Percentiles rank a stretch among this genome's conserved stretches.
Conservation (phyloP, 1,139 yeast genomes). For the Pichia terricola region DNA sequence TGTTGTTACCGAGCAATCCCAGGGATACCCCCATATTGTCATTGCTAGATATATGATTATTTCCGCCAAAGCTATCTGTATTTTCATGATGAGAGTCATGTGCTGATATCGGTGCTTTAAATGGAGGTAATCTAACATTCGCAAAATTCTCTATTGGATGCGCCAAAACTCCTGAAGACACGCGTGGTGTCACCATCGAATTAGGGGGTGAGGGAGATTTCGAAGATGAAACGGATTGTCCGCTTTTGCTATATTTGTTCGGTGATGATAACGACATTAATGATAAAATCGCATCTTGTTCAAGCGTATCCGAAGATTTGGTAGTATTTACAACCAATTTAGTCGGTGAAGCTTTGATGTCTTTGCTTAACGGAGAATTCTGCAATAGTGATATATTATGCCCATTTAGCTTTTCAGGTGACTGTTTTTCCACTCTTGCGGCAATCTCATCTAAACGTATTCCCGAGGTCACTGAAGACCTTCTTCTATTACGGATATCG, state of each 20-base stretch:
- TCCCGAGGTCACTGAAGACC: slow-evolving; percentile 8
- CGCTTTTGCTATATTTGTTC: slow-evolving; percentile 15
- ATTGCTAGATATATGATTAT: not conserved
- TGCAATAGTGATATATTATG: not conserved
- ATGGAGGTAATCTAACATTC: slow-evolving; percentile 4
- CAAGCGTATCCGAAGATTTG: slow-evolving; percentile 15
- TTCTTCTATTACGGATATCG: slow-evolving; percentile 4
- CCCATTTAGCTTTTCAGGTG: slow-evolving; percentile 8
- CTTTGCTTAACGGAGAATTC: slow-evolving; percentile 1
- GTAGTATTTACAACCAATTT: not conserved
- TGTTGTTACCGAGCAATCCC: not conserved
- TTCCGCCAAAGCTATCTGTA: not conserved
- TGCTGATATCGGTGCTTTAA: slow-evolving; percentile 6
- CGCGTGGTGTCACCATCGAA: slow-evolving; percentile 4
- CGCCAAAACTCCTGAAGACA: not conserved
- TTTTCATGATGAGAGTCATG: slow-evolving; percentile 1
- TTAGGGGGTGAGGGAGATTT: slow-evolving; percentile 19
- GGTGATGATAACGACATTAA: slow-evolving; percentile 28
- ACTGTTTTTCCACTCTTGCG: slow-evolving; percentile 8
- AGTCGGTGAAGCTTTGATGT: not conserved
- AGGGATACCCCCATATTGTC: not conserved
- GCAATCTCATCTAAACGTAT: slow-evolving; percentile 18
- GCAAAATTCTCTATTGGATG: slow-evolving; percentile 6
- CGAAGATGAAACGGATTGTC: slow-evolving; percentile 8
- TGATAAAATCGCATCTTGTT: slow-evolving; percentile 28